Base-by-base conservation (phyloP, 306 rosid species). In the Astragalus glycyphyllos region DNA sequence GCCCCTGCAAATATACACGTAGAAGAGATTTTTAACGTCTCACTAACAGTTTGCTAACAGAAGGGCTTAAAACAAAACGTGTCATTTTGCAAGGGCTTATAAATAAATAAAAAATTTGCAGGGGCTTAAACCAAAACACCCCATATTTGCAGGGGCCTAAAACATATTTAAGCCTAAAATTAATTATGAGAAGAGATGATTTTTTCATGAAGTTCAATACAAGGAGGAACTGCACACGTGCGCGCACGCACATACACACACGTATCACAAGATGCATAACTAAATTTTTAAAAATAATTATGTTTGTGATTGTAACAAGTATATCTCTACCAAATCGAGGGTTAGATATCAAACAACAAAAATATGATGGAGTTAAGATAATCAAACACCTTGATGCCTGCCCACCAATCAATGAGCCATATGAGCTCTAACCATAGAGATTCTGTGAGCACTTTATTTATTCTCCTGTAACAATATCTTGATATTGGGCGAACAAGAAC, bases 321-420 rank as follows among this genome's bases (percentile, higher is more conserved):
- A 23, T 23, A 23, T 23, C 29, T 23, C 29, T 23, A 23, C 29
- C 29, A 23, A 1, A 23, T 1, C 2, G 29, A 77, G 23, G 49
- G 11, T 58, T 29, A 34, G 58, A 71, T 17, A n/a, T 10, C 11
- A 57, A 57, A 57, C 35, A 72, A 40, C 11, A 29, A 60, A 32
- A 42, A 34, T 8, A 17, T 5, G 26, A 38, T 7, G 40, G 45
- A 16, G 44, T 37, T 53, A 68, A 67, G 68, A 50, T 12, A 81
- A 71, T 4, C 3, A 17, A 76, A 41, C 47, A 88, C 98, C 98
- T 88, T 87, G 78, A 84, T 58, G 13, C 84, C 87, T 10, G 90
- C 94, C 97, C 98, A 88, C 98, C 98, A 93, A 84, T 93, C 96
- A 69, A 90, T 53, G 26, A 93, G 94, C 85, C 93, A 93, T 69